These are phyloP conservation scores for Lobosporangium transversale DNA, from an alignment of 192 early-diverging fungal genomes.

Conservation along the genomic window DNA sequence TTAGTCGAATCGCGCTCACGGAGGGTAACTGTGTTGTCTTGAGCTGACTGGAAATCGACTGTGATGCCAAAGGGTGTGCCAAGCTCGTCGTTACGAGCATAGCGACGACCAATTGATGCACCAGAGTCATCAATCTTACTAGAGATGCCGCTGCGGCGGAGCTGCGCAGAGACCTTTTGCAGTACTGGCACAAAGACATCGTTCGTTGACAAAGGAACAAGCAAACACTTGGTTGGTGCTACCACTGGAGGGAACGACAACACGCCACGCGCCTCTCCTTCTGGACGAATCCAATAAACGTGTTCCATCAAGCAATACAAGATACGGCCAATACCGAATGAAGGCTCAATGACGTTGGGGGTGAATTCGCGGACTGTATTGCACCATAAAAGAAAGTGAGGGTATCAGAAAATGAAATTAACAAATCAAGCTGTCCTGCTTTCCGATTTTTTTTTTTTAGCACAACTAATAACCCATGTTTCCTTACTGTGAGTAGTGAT, in stretches of 20 bases:
- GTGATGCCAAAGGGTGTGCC: slow-evolving; percentile 98
- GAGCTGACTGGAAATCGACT: slow-evolving; percentile 96
- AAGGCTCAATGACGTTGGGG: slow-evolving; percentile 99
- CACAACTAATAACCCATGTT: background rate
- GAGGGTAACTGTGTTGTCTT: slow-evolving; percentile 94
- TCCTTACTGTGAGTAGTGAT: slow-evolving; percentile 39
- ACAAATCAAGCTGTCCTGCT: no score
- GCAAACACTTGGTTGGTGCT: slow-evolving; percentile 94
- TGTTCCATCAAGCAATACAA: slow-evolving; percentile 97
- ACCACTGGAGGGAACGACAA: slow-evolving; percentile 92
- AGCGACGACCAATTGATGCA: slow-evolving; percentile 92
- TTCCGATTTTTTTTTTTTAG: no score
- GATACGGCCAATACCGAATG: slow-evolving; percentile 99
- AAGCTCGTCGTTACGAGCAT: slow-evolving; percentile 97
- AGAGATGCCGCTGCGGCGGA: slow-evolving; percentile 81
- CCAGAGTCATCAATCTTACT: slow-evolving; percentile 91
- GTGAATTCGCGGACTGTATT: slow-evolving; percentile 87
- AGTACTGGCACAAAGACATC: slow-evolving; percentile 73
- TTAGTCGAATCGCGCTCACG: slow-evolving; percentile 96
- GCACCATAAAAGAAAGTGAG: background rate
- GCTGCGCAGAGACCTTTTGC: slow-evolving; percentile 62
- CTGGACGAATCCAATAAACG: slow-evolving; percentile 88
- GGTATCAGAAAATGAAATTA: no score
- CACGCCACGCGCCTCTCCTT: slow-evolving; percentile 88
- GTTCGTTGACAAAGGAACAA: slow-evolving; percentile 88